phyloP scores from a whole-genome alignment of 495 filamentous ascomycete species.

The Neurospora sp. region DNA sequence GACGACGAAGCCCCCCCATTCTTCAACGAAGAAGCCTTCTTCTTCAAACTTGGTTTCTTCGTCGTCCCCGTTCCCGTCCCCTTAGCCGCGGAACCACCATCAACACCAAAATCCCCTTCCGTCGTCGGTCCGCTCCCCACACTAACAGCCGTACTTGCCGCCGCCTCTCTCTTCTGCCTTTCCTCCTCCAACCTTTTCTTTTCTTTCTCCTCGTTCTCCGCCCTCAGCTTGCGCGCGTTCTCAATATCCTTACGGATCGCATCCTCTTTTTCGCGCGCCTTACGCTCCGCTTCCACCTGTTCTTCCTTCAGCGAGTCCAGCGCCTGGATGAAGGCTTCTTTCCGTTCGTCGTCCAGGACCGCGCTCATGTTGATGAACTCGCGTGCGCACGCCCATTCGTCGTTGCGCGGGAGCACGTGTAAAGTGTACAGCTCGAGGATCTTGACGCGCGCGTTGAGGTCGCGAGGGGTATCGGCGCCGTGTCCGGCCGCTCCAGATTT shows the following conservation, averaged over 20 bases:
- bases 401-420: slow-evolving; percentile 81
- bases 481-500: slow-evolving; percentile 20
- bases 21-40: background rate
- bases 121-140: background rate
- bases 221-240: slow-evolving; percentile 38
- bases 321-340: slow-evolving; percentile 73
- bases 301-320: slow-evolving; percentile 67
- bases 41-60: background rate
- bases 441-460: slow-evolving; percentile 65
- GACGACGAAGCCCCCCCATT: background rate
- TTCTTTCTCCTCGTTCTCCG: slow-evolving; percentile 47
- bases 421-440: slow-evolving; percentile 90
- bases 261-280: slow-evolving; percentile 53
- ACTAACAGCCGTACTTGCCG: slow-evolving; percentile 1
- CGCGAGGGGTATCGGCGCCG: slow-evolving; percentile 68
- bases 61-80: background rate
- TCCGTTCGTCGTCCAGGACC: slow-evolving; percentile 82
- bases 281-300: slow-evolving; percentile 50
- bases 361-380: slow-evolving; percentile 80
- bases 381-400: slow-evolving; percentile 88
- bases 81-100: background rate
- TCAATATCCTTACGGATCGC: slow-evolving; percentile 50
- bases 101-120: slow-evolving; percentile 6
- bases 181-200: slow-evolving; percentile 35
- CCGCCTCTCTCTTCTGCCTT: slow-evolving; percentile 25